These are phyloP conservation scores for Pythium periplocum DNA, from an alignment of 352 stramenopile species.

Conservation along the genomic window DNA sequence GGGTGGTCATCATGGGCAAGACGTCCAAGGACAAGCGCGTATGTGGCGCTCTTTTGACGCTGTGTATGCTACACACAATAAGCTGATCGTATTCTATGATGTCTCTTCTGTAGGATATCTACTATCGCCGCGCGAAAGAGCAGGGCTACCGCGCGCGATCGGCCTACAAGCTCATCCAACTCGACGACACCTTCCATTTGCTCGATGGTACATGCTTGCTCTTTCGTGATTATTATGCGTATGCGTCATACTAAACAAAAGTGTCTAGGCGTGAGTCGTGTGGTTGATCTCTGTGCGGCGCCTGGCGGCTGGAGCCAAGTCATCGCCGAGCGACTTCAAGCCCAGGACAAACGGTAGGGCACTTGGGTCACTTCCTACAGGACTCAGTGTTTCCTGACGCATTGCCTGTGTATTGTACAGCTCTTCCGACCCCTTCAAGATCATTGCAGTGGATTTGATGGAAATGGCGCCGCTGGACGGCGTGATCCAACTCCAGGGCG, in stretches of 20 bases:
- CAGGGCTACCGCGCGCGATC: conserved; percentile 95
- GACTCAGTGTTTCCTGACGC: too few species aligned
- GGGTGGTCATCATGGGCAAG: conserved; percentile 55
- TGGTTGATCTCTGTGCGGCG: conserved; percentile 81
- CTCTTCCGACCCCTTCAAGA: conserved; percentile 18
- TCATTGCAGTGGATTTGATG: conserved; percentile 84
- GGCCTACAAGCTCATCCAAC: conserved; percentile 98
- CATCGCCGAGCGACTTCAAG: conserved; percentile 66
- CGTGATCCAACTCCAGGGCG: conserved; percentile 68
- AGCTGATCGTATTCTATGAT: neutral
- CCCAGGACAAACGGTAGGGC: conserved; percentile 3
- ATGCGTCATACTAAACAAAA: neutral
- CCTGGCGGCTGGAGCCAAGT: conserved; percentile 86
- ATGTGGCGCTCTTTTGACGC: conserved; percentile 13
- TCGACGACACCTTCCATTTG: conserved; percentile 97
- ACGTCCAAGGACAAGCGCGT: conserved; percentile 91
- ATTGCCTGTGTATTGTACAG: neutral
- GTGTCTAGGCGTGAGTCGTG: conserved; percentile 53
- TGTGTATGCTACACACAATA: too few species aligned
- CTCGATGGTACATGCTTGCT: conserved; percentile 44
- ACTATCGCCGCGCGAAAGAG: conserved; percentile 91
- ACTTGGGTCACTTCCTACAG: too few species aligned
- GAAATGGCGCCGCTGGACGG: conserved; percentile 96
- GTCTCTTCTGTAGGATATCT: conserved; percentile 69
- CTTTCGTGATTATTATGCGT: neutral